Evolutionary conservation across 176 grass and related monocot species (phyloP), one percentile per base, ranked within the genome.

Genomic region (Eleusine indica): DNA sequence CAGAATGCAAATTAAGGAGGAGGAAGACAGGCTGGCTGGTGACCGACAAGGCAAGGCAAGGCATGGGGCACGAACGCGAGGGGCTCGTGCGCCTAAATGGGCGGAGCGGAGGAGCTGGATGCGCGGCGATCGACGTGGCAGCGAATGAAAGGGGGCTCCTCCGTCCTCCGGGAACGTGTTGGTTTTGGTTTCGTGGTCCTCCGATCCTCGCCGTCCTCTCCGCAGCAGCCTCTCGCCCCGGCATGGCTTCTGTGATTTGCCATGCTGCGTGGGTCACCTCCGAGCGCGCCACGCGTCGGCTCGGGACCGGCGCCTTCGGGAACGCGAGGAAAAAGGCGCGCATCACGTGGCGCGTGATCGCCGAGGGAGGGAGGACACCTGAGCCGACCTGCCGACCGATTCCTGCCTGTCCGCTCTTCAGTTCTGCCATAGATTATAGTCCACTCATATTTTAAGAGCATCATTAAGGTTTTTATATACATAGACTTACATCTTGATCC

Each of bases 121-220:
- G 73, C 13, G 70, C 75, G 67, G 82, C 4, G 52, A 4, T 47
- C 15, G 8, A 85, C 88, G 91, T 90, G 91, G 85, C 87, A 73
- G 77, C 58, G 4, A 16, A 44, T 35, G 25, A 38, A 67, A 15
- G 47, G 61, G 43, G 42, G 10, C 51, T 16, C 15, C 51, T 16
- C 4, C 51, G 47, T 49, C 47, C 9, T 2, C 47, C 9, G 7
- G 9, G 47, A 12, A 4, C 43, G 68, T 74, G 76, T 66, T 68
- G 70, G 77, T 42, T 44, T 67, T 67, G 47, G 76, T 35, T 52
- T 80, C 17, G 60, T 75, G 44, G n/a, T 54, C 49, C 14, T 65
- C 32, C 32, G 32, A 35, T 35, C 32, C 25, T 25, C 43, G 19
- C n/a, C 7, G 15, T 12, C 28, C 5, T 62, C 82, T 15, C 8